Conservation (phyloP, 2,329 filamentous ascomycete species). For the Talaromyces sp. region DNA sequence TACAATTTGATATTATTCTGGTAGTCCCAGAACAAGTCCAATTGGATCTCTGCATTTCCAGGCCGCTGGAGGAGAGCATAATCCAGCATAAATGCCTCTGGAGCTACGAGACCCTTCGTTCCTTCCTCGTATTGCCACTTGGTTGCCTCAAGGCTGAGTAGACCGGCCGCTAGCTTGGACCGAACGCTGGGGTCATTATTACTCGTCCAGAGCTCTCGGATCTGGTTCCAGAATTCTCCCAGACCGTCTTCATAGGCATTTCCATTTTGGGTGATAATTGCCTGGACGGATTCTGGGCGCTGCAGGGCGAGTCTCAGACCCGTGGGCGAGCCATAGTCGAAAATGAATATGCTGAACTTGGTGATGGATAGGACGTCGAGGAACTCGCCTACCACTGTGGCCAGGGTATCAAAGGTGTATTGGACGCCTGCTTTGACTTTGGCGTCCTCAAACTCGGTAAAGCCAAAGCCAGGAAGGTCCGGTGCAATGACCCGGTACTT, state of each 20-base stretch:
- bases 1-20: slow-evolving; percentile 52
- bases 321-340: slow-evolving; percentile 58
- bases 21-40: slow-evolving; percentile 57
- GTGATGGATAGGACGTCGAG: slow-evolving; percentile 43
- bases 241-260: slow-evolving; percentile 58
- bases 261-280: slow-evolving; percentile 56
- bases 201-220: slow-evolving; percentile 46
- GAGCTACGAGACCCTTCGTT: slow-evolving; percentile 31
- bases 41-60: slow-evolving; percentile 50
- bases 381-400: slow-evolving; percentile 46
- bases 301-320: slow-evolving; percentile 51
- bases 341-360: slow-evolving; percentile 54
- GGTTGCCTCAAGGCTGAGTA: slow-evolving; percentile 38
- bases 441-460: no score
- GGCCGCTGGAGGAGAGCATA: slow-evolving; percentile 47
- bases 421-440: slow-evolving; percentile 43
- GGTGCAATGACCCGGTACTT: slow-evolving; percentile 49
- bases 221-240: slow-evolving; percentile 48
- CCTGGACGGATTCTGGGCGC: slow-evolving; percentile 44
- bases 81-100: slow-evolving; percentile 49
- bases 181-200: slow-evolving; percentile 29
- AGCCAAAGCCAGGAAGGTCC: slow-evolving; percentile 57
- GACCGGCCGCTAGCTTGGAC: slow-evolving; percentile 28
- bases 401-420: slow-evolving; percentile 52
- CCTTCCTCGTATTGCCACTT: slow-evolving; percentile 45